Evolutionary conservation across 1,139 yeast species (phyloP), one percentile per base, ranked within the genome.

Genomic region (Kodamaea derodonti): DNA sequence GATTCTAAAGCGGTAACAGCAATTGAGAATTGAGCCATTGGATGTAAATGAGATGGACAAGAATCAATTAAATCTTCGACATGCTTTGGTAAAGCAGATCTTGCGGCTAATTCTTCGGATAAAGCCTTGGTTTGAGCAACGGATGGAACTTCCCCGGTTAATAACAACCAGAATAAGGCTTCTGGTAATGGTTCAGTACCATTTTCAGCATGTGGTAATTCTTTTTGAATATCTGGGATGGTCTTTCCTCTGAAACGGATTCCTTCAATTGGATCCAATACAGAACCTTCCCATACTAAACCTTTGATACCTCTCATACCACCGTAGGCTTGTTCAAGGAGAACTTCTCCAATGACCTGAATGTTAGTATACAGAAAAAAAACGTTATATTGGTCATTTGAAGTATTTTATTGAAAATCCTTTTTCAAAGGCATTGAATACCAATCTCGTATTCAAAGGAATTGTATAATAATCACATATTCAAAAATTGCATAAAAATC

Each of bases 281-380:
- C 98, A 39, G 97, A 90, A 56, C 98, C 98, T 76, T 92, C 97
- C 97, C 97, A 92, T 43, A 92, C 97, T 54, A 92, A 76, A 58
- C 96, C 95, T 71, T 86, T 86, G 72, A 90, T 85, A 66, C 97
- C 97, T 72, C 97, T 83, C 96, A 86, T 87, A 78, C 98, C 98
- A 76, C 97, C 98, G 71, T 92, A 92, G 36, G 96, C 96, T 73
- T 92, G 97, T 69, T 87, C 96, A 50, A 92, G 77, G 48, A 81
- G 73, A 49, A 90, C 95, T 71, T 92, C 96, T 53, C 96, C 97
- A 55, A 94, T 87, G 42, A 77, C 75, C 73, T 66, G 39, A 20
- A 7, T 18, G 22, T 18, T 18, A 18, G 22, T 18, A 18, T 18
- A n/a, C n/a, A n/a, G n/a, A 45, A 9, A 30, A 9, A 20, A 20